phyloP scores from a whole-genome alignment of 1,284 basidiomycete species.

The Ustilago nuda region DNA sequence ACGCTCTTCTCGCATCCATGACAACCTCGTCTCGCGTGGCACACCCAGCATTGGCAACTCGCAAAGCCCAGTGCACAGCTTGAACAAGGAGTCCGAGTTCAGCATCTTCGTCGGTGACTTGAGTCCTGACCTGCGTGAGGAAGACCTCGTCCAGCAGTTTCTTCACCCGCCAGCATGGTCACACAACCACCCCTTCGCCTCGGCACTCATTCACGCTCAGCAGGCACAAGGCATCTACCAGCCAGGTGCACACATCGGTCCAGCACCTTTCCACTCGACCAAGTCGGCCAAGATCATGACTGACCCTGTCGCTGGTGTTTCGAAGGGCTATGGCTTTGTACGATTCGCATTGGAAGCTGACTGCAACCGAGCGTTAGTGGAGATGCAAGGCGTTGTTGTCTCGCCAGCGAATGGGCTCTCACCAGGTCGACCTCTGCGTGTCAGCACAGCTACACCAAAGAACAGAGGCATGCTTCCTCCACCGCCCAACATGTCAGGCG shows the following conservation, averaged over 20 bases:
- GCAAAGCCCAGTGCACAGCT: slow-evolving; percentile 30
- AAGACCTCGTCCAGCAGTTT: slow-evolving; percentile 63
- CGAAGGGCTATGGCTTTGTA: slow-evolving; percentile 66
- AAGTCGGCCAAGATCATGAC: slow-evolving; percentile 64
- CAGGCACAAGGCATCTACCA: slow-evolving; percentile 57
- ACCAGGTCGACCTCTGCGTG: slow-evolving; percentile 58
- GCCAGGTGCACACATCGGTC: slow-evolving; percentile 49
- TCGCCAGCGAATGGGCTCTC: slow-evolving; percentile 51
- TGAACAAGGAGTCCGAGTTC: slow-evolving; percentile 49
- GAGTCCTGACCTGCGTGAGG: slow-evolving; percentile 59
- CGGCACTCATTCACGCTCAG: slow-evolving; percentile 58
- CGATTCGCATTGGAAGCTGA: slow-evolving; percentile 60
- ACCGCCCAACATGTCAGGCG: slow-evolving; percentile 13
- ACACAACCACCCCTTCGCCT: slow-evolving; percentile 57
- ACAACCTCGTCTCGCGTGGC: background rate
- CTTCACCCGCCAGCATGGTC: slow-evolving; percentile 62
- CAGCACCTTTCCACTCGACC: slow-evolving; percentile 61
- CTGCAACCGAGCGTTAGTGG: slow-evolving; percentile 63
- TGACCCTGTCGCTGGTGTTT: slow-evolving; percentile 53
- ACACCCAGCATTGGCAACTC: slow-evolving; percentile 15
- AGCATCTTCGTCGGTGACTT: slow-evolving; percentile 65
- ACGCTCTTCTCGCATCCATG: slow-evolving; percentile 18
- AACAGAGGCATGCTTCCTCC: slow-evolving; percentile 38
- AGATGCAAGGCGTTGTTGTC: slow-evolving; percentile 63
- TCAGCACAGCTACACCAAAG: slow-evolving; percentile 63